Evolutionary conservation across 345 rosid genomes (phyloP), one percentile per base, ranked within the genome.

Genomic region (Capsella bursapastoris): DNA sequence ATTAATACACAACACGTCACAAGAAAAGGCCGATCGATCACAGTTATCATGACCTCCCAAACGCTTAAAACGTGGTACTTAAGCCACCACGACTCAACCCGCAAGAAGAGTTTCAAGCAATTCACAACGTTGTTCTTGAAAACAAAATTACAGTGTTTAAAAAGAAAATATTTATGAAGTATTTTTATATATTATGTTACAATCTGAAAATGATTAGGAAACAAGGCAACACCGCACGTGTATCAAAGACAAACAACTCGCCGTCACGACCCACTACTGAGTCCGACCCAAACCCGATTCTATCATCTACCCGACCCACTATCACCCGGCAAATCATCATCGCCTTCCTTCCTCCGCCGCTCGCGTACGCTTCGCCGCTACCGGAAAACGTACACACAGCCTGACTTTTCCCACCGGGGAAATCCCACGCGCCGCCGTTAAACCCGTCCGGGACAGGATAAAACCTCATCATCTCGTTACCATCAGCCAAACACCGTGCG

Each of bases 391-490:
- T 93, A 66, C 96, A 72, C 6, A 72, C 64, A 8, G 72, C 72
- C 31, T 57, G 60, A 32, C 72, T 8, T 44, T 85, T 90, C 3
- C 80, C 75, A 0, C 81, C 80, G 0, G 82, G 70, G 47, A 90
- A 78, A 1, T 34, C 71, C 89, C 91, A 89, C 52, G 84, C 80
- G 43, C 83, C 84, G 7, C 71, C 56, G 53, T 66, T 70, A 50
- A 63, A 45, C 4, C 75, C 83, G 6, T 74, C 83, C 0, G 82
- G 35, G 1, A 90, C 60, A 32, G 89, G 87, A 64, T 87, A 83
- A 73, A 93, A 93, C 77, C 97, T 87, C 98, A 93, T 93, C 69
- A 93, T 86, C 84, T 93, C 97, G 79, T 93, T 93, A 11, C 98
- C 97, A 45, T 93, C 97, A 14, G 98, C 96, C 29, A 84, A 79